A percentile compares a stretch with the other conserved stretches of the same genome.
phyloP scores from a whole-genome alignment of 305 asterid species.

The Fraxinus nigra region DNA sequence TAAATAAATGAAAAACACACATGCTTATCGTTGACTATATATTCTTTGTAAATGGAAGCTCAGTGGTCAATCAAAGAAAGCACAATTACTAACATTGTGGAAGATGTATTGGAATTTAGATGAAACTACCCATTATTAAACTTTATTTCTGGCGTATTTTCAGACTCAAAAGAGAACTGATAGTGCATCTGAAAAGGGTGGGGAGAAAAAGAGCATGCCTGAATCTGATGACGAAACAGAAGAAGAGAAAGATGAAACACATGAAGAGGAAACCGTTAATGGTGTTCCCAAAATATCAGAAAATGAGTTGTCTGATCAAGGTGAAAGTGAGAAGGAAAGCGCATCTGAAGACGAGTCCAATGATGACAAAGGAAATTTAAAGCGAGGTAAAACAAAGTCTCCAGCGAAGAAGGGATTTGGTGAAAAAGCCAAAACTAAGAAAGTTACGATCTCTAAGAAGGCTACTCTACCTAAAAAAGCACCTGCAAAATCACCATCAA shows the following conservation, averaged over 20 bases:
- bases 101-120: constrained; percentile 14
- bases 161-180: constrained; percentile 58
- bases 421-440: constrained; percentile 39
- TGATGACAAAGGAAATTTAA: constrained; percentile 38
- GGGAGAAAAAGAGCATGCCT: constrained; percentile 38
- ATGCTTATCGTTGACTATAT: neutral
- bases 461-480: constrained; percentile 42
- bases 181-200: constrained; percentile 46
- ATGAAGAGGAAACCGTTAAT: constrained; percentile 34
- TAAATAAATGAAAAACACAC: neutral
- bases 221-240: constrained; percentile 64
- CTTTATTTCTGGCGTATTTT: constrained; percentile 9
- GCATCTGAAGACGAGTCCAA: constrained; percentile 46
- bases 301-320: constrained; percentile 62
- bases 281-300: constrained; percentile 54
- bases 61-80: constrained; percentile 9
- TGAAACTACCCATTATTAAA: neutral
- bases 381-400: constrained; percentile 25
- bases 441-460: constrained; percentile 40
- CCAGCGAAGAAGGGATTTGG: constrained; percentile 35
- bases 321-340: constrained; percentile 54
- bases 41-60: neutral
- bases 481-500: constrained; percentile 48
- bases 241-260: constrained; percentile 47
- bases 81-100: neutral